A percentile compares a stretch with the other conserved stretches of the same genome.
Evolutionary conservation across 2,329 filamentous ascomycete genomes (phyloP).

Genomic region (Colletotrichum scovillei): DNA sequence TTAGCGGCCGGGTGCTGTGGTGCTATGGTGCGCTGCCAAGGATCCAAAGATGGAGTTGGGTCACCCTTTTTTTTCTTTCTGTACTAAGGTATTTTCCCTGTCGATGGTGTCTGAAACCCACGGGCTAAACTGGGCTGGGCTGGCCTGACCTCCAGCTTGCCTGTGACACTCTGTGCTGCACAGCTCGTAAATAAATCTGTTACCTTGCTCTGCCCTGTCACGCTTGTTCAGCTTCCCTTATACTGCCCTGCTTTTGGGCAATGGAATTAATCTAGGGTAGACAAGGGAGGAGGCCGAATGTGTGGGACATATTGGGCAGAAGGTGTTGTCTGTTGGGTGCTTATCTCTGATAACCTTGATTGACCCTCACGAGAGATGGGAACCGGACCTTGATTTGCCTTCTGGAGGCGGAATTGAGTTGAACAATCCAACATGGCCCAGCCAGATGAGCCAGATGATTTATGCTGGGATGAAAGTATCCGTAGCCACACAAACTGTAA

Average conservation of each 20-base stretch:
- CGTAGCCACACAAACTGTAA: neutral
- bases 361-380: neutral
- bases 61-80: constrained; percentile 1
- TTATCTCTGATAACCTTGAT: constrained; percentile 6
- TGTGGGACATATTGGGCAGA: constrained; percentile 1
- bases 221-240: neutral
- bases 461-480: neutral
- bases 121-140: constrained; percentile 26
- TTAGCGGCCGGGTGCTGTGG: constrained; percentile 21
- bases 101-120: constrained; percentile 32
- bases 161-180: constrained; percentile 26
- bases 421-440: neutral
- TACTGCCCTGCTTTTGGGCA: neutral
- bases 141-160: constrained; percentile 1
- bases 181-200: neutral
- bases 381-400: neutral
- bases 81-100: constrained; percentile 20
- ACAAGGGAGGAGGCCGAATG: neutral
- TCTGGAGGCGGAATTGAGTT: neutral
- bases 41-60: constrained; percentile 31
- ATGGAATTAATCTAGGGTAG: neutral
- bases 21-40: constrained; percentile 22
- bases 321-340: neutral
- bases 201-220: constrained; percentile 3
- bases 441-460: neutral